A percentile compares a stretch with the other conserved stretches of the same genome.
Evolutionary conservation across 75 land plant species (phyloP).

Genomic region (Pseudotsuga menziesii): DNA sequence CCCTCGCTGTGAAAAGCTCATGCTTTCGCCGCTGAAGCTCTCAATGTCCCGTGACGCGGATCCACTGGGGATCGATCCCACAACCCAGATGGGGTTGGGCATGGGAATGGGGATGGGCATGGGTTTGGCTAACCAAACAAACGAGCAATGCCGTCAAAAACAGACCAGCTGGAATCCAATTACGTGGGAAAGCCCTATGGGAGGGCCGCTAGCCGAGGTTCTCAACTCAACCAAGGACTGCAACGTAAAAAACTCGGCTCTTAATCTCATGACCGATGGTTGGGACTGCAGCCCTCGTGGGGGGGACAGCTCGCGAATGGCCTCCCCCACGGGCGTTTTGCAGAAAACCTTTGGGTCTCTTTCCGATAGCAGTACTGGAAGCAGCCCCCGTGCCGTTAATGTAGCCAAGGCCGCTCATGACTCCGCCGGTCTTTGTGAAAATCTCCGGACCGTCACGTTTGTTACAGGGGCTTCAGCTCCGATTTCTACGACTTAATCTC

Average conservation of each 20-base stretch:
- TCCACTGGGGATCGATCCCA: slow-evolving; percentile 20
- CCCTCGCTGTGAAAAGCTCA: slow-evolving; percentile 47
- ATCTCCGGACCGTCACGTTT: slow-evolving; percentile 7
- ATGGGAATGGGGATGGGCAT: slow-evolving; percentile 29
- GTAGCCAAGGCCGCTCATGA: slow-evolving; percentile 13
- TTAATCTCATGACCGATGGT: slow-evolving; percentile 48
- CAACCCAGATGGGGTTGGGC: slow-evolving; percentile 54
- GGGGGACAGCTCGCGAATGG: slow-evolving; percentile 30
- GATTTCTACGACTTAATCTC: no score
- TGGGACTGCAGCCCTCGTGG: slow-evolving; percentile 37
- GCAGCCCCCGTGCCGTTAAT: slow-evolving; percentile 40
- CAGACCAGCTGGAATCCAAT: slow-evolving; percentile 46
- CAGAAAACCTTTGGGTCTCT: slow-evolving; percentile 53
- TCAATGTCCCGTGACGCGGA: slow-evolving; percentile 41
- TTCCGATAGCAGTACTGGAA: slow-evolving; percentile 58
- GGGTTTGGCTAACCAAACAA: slow-evolving; percentile 15
- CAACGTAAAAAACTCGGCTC: slow-evolving; percentile 16
- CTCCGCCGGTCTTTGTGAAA: slow-evolving; percentile 15
- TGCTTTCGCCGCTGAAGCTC: slow-evolving; percentile 63
- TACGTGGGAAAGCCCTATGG: slow-evolving; percentile 69
- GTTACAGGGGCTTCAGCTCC: no score
- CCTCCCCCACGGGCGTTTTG: slow-evolving; percentile 65
- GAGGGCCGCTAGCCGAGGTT: slow-evolving; percentile 90
- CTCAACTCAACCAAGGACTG: slow-evolving; percentile 36
- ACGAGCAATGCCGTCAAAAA: slow-evolving; percentile 7